phyloP scores from a whole-genome alignment of 192 early-diverging fungal genomes.

The Chytriomyces sp. region DNA sequence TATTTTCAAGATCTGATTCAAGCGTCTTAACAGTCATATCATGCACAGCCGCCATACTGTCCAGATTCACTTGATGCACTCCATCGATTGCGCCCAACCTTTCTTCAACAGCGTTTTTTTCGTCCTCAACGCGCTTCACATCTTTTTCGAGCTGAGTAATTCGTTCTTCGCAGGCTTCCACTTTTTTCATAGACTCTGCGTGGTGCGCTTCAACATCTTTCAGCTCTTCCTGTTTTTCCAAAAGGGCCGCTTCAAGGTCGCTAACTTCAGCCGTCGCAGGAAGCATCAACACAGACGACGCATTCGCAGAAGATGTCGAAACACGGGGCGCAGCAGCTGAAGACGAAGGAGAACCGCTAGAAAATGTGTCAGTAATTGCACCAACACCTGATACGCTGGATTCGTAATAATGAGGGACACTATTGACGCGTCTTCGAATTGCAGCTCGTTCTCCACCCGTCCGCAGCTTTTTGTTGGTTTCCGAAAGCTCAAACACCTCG shows the following conservation, averaged over 20 bases:
- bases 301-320: neutral
- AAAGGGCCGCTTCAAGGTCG: constrained; percentile 2
- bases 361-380: neutral
- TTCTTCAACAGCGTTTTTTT: constrained; percentile 18
- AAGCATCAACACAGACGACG: too few species aligned
- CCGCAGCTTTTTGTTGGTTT: constrained; percentile 31
- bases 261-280: neutral
- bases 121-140: neutral
- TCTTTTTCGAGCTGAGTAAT: neutral
- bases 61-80: constrained; percentile 12
- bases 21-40: constrained; percentile 32
- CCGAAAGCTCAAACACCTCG: constrained; percentile 1
- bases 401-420: neutral
- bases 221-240: constrained; percentile 17
- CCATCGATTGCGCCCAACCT: constrained; percentile 18
- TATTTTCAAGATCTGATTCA: constrained; percentile 31
- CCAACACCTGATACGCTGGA: too few species aligned
- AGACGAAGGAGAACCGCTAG: neutral
- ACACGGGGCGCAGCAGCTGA: neutral
- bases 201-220: neutral
- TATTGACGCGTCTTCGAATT: neutral
- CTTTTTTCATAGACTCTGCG: neutral
- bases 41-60: constrained; percentile 28
- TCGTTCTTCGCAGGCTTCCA: neutral
- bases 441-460: neutral